phyloP scores from a whole-genome alignment of 73 alveolate species.

The Tetrahymena thermophila region DNA sequence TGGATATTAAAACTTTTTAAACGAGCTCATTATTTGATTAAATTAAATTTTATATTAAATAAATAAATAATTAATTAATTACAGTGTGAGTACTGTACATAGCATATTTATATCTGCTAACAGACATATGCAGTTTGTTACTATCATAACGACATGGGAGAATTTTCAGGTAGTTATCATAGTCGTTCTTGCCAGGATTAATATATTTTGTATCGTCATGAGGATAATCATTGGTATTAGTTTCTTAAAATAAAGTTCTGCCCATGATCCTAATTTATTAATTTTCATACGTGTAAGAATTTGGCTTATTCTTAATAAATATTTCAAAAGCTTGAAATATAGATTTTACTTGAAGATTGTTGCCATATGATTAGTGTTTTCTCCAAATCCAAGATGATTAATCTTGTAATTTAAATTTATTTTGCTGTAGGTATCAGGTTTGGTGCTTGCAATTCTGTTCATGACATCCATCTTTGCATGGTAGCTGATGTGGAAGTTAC shows the following conservation, averaged over 20 bases:
- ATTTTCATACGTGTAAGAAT: neutral
- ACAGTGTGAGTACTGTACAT: neutral
- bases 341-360: neutral
- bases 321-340: neutral
- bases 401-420: slow-evolving; percentile 19
- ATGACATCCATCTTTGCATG: slow-evolving; percentile 23
- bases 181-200: neutral
- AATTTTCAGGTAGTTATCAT: neutral
- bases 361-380: neutral
- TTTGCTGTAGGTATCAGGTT: neutral
- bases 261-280: neutral
- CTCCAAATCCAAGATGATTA: slow-evolving; percentile 21
- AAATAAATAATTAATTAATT: neutral
- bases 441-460: neutral
- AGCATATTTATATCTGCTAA: neutral
- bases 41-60: neutral
- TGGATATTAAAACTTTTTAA: neutral
- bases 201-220: neutral
- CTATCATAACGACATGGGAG: neutral
- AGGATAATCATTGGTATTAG: neutral
- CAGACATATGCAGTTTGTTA: neutral
- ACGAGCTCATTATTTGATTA: neutral
- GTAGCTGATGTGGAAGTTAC: slow-evolving; percentile 38
- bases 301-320: neutral
- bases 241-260: neutral